Conservation (phyloP, 1,284 basidiomycete species). For the Rhodotorula sp. region DNA sequence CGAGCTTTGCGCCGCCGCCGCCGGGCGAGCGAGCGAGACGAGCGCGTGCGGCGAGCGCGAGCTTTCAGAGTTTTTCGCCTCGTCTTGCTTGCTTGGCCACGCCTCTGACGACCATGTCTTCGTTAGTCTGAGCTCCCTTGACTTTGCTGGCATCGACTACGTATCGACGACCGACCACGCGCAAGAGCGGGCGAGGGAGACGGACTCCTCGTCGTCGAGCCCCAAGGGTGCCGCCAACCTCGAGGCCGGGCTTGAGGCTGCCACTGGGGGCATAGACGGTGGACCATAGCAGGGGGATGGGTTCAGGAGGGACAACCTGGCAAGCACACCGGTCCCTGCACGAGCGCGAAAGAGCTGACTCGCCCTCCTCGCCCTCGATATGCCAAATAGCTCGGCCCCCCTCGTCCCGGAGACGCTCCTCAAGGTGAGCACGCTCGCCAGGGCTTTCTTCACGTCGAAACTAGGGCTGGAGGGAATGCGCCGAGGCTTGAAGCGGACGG, state of each 20-base stretch:
- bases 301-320: no score
- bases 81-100: slow-evolving; percentile 10
- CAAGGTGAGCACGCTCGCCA: slow-evolving; percentile 54
- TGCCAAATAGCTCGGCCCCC: slow-evolving; percentile 48
- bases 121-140: slow-evolving; percentile 10
- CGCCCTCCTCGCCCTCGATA: background rate
- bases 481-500: background rate
- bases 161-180: background rate
- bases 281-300: no score
- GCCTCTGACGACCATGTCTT: slow-evolving; percentile 18
- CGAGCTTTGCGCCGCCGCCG: no score
- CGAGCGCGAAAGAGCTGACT: background rate
- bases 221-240: no score
- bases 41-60: background rate
- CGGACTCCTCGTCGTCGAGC: no score
- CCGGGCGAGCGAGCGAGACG: background rate
- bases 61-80: background rate
- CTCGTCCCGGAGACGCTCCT: slow-evolving; percentile 98
- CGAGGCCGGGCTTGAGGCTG: no score
- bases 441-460: background rate
- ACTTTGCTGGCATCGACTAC: no score
- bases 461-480: no score
- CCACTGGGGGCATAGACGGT: no score
- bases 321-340: no score
- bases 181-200: background rate